phyloP scores from a whole-genome alignment of 495 filamentous ascomycete genomes.

The Podospora bellae-mahoneyi region DNA sequence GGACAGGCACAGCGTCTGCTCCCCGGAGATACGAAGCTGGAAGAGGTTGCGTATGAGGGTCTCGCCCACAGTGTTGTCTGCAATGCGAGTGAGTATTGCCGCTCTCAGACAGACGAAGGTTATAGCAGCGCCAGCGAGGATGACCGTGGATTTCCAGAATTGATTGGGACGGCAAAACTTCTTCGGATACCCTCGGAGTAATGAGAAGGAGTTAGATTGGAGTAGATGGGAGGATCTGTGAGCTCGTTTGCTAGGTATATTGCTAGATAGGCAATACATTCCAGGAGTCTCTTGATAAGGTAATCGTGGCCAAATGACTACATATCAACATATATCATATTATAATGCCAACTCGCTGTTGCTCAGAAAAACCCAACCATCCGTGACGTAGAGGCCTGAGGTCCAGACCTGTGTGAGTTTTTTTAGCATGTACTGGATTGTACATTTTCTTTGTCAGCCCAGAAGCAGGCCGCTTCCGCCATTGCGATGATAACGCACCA shows the following conservation, averaged over 20 bases:
- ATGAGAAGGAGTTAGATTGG: neutral
- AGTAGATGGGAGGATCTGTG: neutral
- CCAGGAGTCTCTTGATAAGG: no score
- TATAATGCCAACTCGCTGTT: no score
- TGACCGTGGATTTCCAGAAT: neutral
- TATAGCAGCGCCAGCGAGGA: neutral
- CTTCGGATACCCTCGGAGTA: neutral
- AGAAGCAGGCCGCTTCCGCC: no score
- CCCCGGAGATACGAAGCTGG: neutral
- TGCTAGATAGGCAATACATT: no score
- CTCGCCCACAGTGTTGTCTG: neutral
- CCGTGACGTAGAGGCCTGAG: no score
- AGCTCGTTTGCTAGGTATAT: neutral
- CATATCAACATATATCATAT: no score
- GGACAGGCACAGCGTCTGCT: neutral
- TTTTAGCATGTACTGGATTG: no score
- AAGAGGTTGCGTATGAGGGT: neutral
- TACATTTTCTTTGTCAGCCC: no score
- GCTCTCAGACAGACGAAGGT: neutral
- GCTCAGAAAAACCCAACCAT: no score
- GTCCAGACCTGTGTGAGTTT: no score
- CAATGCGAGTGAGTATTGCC: neutral
- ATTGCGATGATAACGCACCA: no score
- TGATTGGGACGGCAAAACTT: neutral
- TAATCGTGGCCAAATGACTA: no score